These are phyloP conservation scores for Glaciozyma antarctica DNA, from an alignment of 768 basidiomycete species.

Conservation along the genomic window DNA sequence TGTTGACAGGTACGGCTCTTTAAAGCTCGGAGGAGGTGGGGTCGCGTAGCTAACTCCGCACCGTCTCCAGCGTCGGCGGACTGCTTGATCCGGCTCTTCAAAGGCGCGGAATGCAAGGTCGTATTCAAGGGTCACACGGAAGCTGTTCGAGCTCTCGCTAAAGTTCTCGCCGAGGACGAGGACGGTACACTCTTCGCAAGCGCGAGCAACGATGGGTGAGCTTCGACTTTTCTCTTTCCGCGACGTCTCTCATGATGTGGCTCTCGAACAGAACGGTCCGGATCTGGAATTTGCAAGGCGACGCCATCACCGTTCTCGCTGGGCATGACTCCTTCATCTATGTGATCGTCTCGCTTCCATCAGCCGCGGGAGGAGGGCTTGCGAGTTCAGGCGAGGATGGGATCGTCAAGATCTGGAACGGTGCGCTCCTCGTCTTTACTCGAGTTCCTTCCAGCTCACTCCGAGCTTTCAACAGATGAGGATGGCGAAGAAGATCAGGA, in stretches of 20 bases:
- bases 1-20: constrained; percentile 15
- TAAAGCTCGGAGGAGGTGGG: background rate
- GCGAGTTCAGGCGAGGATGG: constrained; percentile 90
- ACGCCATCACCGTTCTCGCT: constrained; percentile 59
- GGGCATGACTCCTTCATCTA: constrained; percentile 97
- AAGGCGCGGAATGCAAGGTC: constrained; percentile 48
- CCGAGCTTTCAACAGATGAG: constrained; percentile 42
- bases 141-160: constrained; percentile 67
- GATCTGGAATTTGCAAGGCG: constrained; percentile 58
- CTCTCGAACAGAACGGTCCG: constrained; percentile 62
- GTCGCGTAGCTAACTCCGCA: background rate
- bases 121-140: constrained; percentile 79
- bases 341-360: constrained; percentile 54
- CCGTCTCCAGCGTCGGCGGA: constrained; percentile 71
- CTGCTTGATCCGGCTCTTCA: constrained; percentile 66
- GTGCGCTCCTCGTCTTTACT: too few species aligned
- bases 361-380: constrained; percentile 56
- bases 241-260: background rate
- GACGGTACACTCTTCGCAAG: constrained; percentile 56
- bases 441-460: too few species aligned
- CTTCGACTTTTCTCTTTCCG: background rate
- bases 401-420: constrained; percentile 77
- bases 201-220: constrained; percentile 10
- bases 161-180: constrained; percentile 53
- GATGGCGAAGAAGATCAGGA: constrained; percentile 71